Evolutionary conservation across 495 filamentous ascomycete genomes (phyloP).

Genomic region (Penicillium turbatum): DNA sequence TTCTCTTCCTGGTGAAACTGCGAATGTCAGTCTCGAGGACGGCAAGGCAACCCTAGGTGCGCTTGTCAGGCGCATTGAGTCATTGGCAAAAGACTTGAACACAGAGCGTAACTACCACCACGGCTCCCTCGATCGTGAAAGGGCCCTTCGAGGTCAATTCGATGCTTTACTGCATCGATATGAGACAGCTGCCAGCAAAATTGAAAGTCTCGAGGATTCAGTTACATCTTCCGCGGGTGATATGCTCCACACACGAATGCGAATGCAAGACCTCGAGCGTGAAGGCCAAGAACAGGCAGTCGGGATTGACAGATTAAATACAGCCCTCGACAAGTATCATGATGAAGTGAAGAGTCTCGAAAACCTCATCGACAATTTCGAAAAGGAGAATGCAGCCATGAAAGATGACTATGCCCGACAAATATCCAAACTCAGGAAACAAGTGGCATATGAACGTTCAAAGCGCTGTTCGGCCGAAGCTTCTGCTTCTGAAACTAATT

Average conservation of each 20-base stretch:
- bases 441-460: conserved; percentile 34
- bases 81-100: conserved; percentile 34
- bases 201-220: conserved; percentile 47
- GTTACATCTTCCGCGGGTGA: conserved; percentile 55
- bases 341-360: conserved; percentile 62
- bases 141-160: conserved; percentile 41
- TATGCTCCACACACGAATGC: conserved; percentile 42
- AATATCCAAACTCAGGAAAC: conserved; percentile 39
- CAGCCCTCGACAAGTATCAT: conserved; percentile 59
- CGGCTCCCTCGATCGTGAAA: conserved; percentile 33
- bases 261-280: conserved; percentile 45
- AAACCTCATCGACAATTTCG: conserved; percentile 53
- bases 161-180: conserved; percentile 37
- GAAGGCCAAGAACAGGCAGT: conserved; percentile 54
- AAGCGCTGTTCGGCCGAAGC: conserved; percentile 36
- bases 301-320: conserved; percentile 55
- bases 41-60: conserved; percentile 38
- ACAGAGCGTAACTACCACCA: conserved; percentile 29
- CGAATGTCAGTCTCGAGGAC: conserved; percentile 38
- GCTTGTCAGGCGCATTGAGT: conserved; percentile 33
- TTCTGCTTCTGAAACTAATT: conserved; percentile 29
- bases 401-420: conserved; percentile 29
- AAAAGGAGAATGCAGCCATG: conserved; percentile 46
- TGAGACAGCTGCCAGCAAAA: conserved; percentile 40
- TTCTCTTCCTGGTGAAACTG: conserved; percentile 59